These are phyloP conservation scores for Trichosporon sp. DNA, from an alignment of 1,284 basidiomycete species.

Conservation along the genomic window DNA sequence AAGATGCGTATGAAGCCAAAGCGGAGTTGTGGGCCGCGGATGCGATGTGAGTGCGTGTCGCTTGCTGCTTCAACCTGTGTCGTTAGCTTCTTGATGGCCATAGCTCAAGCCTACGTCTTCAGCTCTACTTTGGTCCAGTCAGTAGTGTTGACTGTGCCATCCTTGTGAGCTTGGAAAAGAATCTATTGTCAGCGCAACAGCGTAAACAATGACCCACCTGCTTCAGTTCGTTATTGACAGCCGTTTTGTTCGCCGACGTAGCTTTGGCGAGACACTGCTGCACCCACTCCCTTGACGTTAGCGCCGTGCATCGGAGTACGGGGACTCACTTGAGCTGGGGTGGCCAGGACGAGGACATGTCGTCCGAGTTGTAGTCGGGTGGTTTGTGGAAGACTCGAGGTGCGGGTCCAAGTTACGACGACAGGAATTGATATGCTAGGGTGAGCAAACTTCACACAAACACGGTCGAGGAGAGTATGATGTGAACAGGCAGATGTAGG, in stretches of 20 bases:
- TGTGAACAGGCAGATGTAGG: background rate
- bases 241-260: slow-evolving; percentile 52
- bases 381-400: background rate
- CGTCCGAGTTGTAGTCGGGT: background rate
- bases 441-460: slow-evolving; percentile 1
- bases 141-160: slow-evolving; percentile 51
- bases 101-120: slow-evolving; percentile 38
- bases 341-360: slow-evolving; percentile 29
- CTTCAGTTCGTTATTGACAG: slow-evolving; percentile 55
- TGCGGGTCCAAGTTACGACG: background rate
- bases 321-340: slow-evolving; percentile 29
- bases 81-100: background rate
- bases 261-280: slow-evolving; percentile 53
- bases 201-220: slow-evolving; percentile 37
- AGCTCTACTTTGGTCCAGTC: slow-evolving; percentile 55
- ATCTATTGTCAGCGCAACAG: slow-evolving; percentile 36
- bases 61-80: slow-evolving; percentile 44
- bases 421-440: slow-evolving; percentile 6
- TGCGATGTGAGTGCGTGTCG: slow-evolving; percentile 34
- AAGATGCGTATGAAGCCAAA: slow-evolving; percentile 10
- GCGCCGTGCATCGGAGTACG: background rate
- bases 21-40: background rate
- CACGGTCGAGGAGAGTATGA: background rate
- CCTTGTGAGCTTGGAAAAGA: slow-evolving; percentile 53
- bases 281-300: slow-evolving; percentile 51